Evolutionary conservation across 352 stramenopile genomes (phyloP).

Genomic region (Phytophthora pseudosyringae): DNA sequence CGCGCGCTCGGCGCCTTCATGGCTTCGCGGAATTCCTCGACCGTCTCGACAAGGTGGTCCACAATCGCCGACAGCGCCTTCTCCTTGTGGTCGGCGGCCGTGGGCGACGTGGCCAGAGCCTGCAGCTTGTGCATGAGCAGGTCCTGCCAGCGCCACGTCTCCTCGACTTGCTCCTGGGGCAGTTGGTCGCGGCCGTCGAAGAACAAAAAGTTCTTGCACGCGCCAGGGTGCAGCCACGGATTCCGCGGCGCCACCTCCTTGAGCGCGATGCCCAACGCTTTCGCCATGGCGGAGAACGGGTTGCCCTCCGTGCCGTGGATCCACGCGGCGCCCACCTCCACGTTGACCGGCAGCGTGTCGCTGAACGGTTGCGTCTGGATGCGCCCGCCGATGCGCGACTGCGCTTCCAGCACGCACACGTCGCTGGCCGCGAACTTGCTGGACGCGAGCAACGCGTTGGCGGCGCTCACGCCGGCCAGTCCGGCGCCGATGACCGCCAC

Average conservation of each 20-base stretch:
- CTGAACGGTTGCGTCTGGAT: constrained; percentile 61
- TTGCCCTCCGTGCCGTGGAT: constrained; percentile 62
- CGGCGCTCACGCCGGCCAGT: constrained; percentile 52
- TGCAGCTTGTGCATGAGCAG: constrained; percentile 55
- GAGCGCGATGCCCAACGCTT: constrained; percentile 44
- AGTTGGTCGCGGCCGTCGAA: constrained; percentile 40
- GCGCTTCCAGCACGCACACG: constrained; percentile 58
- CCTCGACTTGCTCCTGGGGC: constrained; percentile 32
- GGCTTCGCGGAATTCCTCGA: constrained; percentile 25
- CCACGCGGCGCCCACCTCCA: constrained; percentile 67
- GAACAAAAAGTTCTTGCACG: constrained; percentile 58
- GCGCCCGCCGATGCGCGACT: constrained; percentile 55
- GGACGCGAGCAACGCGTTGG: constrained; percentile 47
- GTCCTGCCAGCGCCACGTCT: constrained; percentile 57
- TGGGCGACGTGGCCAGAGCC: constrained; percentile 31
- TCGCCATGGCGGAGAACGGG: constrained; percentile 47
- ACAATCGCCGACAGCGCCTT: constrained; percentile 48
- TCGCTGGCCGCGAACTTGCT: constrained; percentile 37
- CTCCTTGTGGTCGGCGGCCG: constrained; percentile 10
- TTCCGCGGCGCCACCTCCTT: constrained; percentile 64
- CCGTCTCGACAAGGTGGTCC: constrained; percentile 34
- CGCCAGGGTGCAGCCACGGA: constrained; percentile 58
- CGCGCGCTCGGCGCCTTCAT: constrained; percentile 34
- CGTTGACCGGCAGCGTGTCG: constrained; percentile 41
- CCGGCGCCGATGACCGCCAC: constrained; percentile 58